Percentiles rank a stretch among this genome's conserved stretches.
Evolutionary conservation across 2,329 filamentous ascomycete species (phyloP).

Genomic region (Aureobasidium sp.): DNA sequence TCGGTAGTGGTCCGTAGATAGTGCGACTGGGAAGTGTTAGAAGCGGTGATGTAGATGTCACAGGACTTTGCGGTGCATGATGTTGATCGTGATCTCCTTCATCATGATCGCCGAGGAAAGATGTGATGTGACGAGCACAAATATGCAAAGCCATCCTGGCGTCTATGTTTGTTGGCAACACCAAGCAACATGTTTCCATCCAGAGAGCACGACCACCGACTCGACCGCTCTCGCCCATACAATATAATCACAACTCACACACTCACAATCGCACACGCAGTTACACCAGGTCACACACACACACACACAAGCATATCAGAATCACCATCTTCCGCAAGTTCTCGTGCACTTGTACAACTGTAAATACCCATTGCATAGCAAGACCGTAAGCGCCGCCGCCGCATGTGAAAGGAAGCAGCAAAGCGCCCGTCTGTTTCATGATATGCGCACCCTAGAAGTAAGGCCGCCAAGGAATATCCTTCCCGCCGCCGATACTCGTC

Average conservation of each 20-base stretch:
- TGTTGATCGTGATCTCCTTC: neutral
- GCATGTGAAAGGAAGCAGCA: neutral
- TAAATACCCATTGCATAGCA: neutral
- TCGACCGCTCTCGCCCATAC: neutral
- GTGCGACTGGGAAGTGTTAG: neutral
- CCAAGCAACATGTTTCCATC: neutral
- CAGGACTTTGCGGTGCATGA: neutral
- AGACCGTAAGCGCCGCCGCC: neutral
- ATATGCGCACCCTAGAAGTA: neutral
- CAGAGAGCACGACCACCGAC: neutral
- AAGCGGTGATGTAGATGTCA: neutral
- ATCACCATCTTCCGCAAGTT: neutral
- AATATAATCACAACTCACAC: neutral
- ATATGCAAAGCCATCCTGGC: neutral
- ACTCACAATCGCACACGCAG: neutral
- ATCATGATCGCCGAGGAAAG: neutral
- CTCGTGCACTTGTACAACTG: neutral
- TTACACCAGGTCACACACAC: too few species aligned
- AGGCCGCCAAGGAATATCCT: neutral
- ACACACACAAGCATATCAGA: neutral
- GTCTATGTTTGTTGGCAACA: neutral
- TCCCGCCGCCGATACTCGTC: neutral
- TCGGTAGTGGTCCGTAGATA: neutral
- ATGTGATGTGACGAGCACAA: neutral
- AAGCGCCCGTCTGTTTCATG: slow-evolving; percentile 1